Evolutionary conservation across 164 flowering plant genomes (phyloP), one percentile per base, ranked within the genome.

Genomic region (Kingdonia uniflora): DNA sequence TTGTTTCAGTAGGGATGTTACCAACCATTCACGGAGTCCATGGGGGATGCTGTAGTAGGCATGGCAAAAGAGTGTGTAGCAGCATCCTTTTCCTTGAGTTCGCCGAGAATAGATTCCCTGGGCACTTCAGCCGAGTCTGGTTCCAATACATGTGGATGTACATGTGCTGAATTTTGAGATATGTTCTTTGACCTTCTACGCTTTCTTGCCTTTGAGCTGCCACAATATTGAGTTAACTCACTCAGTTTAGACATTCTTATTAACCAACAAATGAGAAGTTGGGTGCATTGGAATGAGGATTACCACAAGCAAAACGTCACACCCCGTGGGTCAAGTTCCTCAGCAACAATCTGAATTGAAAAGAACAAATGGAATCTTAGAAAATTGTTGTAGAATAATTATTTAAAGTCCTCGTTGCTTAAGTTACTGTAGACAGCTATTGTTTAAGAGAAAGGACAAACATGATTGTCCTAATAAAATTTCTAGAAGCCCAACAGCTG

Each of bases 251-350:
- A 37, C 14, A n/a, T 52, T 2, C 23, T 19, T 16, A 19, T 14
- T 11, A 35, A 52, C 19, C n/a, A 6, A 19, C 1, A 52, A 52
- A 35, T 2, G 7, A 33, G 14, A 38, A 45, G 12, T 47, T 8
- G 8, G 35, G 35, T 29, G 8, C 35, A 29, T 29, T 29, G 35
- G 35, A 29, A 29, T 29, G 35, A 19, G 66, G 57, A 65, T 60
- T 70, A 88, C 99, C 95, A 79, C 55, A 69, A 77, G 68, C 60
- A 78, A 65, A 92, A 88, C 17, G 89, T 72, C 54, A 80, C 82
- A 16, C 69, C 66, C 60, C 66, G 68, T 52, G 79, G 88, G 60
- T 82, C 82, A 56, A 70, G 71, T 63, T 83, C 88, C 73, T 76
- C 87, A 40, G 76, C 76, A 52, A 78, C 63, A 43, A 69, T 72